Evolutionary conservation across 129 eudicot genomes (phyloP).

Genomic region (Scalesia atractyloides): DNA sequence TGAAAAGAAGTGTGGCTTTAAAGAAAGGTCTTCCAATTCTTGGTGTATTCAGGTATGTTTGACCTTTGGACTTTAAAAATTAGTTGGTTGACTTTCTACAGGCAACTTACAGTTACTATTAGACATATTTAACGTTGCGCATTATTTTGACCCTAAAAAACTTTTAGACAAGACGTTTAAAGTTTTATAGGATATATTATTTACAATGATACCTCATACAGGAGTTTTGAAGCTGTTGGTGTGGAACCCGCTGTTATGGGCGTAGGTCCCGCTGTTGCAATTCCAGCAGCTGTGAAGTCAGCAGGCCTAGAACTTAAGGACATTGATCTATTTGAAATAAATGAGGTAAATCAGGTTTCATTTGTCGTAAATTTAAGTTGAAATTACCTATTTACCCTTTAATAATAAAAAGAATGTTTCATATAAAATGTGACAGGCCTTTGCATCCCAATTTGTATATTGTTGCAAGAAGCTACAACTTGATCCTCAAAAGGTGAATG

Average conservation of each 20-base stretch:
- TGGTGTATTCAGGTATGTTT: conserved; percentile 75
- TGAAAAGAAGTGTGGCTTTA: conserved; percentile 89
- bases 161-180: conserved; percentile 7
- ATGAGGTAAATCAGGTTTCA: conserved; percentile 46
- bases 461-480: conserved; percentile 64
- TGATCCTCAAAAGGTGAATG: conserved; percentile 61
- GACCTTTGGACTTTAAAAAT: not conserved
- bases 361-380: conserved; percentile 8
- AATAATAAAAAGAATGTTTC: not conserved
- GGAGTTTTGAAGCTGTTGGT: conserved; percentile 79
- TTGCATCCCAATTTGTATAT: conserved; percentile 75
- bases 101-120: not conserved
- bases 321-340: conserved; percentile 64
- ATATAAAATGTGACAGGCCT: conserved; percentile 46
- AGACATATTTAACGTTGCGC: not conserved
- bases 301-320: conserved; percentile 61
- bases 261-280: conserved; percentile 71
- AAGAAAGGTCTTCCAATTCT: conserved; percentile 91
- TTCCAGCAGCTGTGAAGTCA: conserved; percentile 67
- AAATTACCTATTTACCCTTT: conserved; percentile 2
- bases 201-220: conserved; percentile 26
- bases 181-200: not conserved
- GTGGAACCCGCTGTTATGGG: conserved; percentile 83
- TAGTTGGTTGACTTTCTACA: not conserved
- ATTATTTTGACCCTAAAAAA: not conserved